phyloP scores from a whole-genome alignment of 108 stramenopile species.

The Fragilaria crotonensis region DNA sequence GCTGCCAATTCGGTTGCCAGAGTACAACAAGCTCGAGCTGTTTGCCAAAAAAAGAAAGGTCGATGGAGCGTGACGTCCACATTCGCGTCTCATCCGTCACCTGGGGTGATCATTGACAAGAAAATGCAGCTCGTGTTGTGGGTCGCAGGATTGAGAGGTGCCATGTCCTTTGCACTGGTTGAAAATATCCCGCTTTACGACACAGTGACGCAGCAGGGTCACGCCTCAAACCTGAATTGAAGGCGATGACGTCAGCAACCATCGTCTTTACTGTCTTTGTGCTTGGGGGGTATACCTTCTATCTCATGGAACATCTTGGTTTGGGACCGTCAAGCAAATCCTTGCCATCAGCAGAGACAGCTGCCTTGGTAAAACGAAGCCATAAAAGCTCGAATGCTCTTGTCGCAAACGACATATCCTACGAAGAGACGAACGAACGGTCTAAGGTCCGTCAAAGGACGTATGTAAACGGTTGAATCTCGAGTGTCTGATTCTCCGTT shows the following conservation, averaged over 20 bases:
- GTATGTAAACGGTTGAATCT: not conserved
- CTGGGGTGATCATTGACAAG: slow-evolving; percentile 60
- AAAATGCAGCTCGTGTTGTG: slow-evolving; percentile 81
- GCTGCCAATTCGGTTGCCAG: slow-evolving; percentile 57
- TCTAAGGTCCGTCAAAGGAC: not conserved
- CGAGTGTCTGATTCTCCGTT: too few species aligned
- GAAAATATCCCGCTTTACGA: slow-evolving; percentile 84
- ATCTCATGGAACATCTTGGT: slow-evolving; percentile 68
- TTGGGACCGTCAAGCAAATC: slow-evolving; percentile 19
- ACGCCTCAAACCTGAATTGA: slow-evolving; percentile 75
- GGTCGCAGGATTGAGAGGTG: slow-evolving; percentile 84
- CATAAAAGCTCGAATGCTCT: not conserved
- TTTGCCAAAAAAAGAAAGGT: slow-evolving; percentile 11
- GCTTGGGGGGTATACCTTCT: slow-evolving; percentile 73
- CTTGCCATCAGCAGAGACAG: not conserved
- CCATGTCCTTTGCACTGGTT: slow-evolving; percentile 86
- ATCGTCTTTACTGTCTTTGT: slow-evolving; percentile 84
- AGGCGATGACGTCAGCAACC: slow-evolving; percentile 85
- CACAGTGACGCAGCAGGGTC: slow-evolving; percentile 70
- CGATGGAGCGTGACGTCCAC: not conserved
- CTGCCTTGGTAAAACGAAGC: not conserved
- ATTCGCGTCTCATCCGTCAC: not conserved
- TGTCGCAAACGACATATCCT: not conserved
- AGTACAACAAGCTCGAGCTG: slow-evolving; percentile 30
- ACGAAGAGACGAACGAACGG: not conserved